These are phyloP conservation scores for Botryobasidium botryosum DNA, from an alignment of 768 basidiomycete species.

Conservation along the genomic window DNA sequence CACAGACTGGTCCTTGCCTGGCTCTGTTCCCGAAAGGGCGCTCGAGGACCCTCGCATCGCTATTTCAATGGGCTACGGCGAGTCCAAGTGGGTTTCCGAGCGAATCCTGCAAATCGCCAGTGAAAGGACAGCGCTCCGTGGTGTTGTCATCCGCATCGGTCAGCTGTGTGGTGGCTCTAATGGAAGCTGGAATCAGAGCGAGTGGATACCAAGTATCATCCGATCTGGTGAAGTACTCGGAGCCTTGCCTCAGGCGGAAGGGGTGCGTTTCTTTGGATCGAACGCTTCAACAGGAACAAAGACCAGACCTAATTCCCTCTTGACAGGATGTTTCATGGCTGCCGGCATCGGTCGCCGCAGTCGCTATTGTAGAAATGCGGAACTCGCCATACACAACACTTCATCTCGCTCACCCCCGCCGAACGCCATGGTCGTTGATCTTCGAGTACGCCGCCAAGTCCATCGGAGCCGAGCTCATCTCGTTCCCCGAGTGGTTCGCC, in stretches of 20 bases:
- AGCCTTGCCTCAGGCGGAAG: not conserved
- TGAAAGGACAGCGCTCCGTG: conserved; percentile 17
- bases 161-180: conserved; percentile 22
- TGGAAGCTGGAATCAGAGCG: conserved; percentile 25
- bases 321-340: conserved; percentile 19
- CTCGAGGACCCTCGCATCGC: conserved; percentile 2
- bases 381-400: conserved; percentile 11
- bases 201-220: conserved; percentile 32
- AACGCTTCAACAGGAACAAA: too few relatives aligned
- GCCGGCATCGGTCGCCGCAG: conserved; percentile 15
- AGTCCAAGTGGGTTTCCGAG: conserved; percentile 24
- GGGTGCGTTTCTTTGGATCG: not conserved
- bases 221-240: conserved; percentile 15
- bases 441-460: conserved; percentile 11
- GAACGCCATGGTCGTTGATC: conserved; percentile 13
- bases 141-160: conserved; percentile 25
- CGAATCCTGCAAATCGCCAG: conserved; percentile 23
- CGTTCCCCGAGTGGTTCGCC: conserved; percentile 15
- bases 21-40: conserved; percentile 7
- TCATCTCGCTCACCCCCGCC: conserved; percentile 15
- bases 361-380: conserved; percentile 16
- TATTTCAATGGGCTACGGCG: conserved; percentile 6
- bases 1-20: conserved; percentile 10
- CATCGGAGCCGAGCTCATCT: conserved; percentile 15
- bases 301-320: too few relatives aligned